Evolutionary conservation across 257 asterid genomes (phyloP), one percentile per base, ranked within the genome.

Genomic region (Penstemon davidsonii): DNA sequence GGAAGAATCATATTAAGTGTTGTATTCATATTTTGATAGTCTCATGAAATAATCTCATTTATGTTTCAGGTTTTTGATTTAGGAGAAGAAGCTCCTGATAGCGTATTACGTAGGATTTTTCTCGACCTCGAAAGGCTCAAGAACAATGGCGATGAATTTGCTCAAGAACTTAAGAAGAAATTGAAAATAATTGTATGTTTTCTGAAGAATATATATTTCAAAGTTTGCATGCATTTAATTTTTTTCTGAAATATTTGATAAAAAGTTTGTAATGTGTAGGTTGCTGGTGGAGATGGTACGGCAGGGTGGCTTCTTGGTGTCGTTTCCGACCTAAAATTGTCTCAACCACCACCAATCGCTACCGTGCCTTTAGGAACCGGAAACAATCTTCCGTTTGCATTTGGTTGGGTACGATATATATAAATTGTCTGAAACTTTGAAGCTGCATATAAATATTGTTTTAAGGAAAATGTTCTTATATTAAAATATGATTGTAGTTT

Each of bases 271-370:
- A 61, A 36, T 60, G 68, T 62, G 56, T 78, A 94, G 97, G 99
- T 94, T 70, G 99, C 99, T 64, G 97, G 99, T 72, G 99, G 97
- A 60, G 96, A 91, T 83, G 99, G 99, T 53, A 94, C 97, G 8
- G 99, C 94, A 63, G 97, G 93, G 67, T 94, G 99, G 99, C 88
- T 94, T 72, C 91, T 94, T 4, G 97, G 99, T 72, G 99, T 94
- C 50, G 91, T 94, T 78, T 87, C 90, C 46, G 99, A 94, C 82
- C 93, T 94, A 65, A 91, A 85, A 79, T 79, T 94, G 36, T 71
- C 86, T 69, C 89, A 75, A 46, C 87, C 89, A 56, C 99, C 97
- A 4, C 97, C 99, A 60, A 82, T 94, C 55, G 96, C 99, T 59
- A 88, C 96, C 40, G 71, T 94, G 85, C 97, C 99, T 3, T 73